Percentiles rank a stretch among this genome's conserved stretches.
phyloP scores from a whole-genome alignment of 805 yeast genomes.

The Kodamaea nitidulidarum region DNA sequence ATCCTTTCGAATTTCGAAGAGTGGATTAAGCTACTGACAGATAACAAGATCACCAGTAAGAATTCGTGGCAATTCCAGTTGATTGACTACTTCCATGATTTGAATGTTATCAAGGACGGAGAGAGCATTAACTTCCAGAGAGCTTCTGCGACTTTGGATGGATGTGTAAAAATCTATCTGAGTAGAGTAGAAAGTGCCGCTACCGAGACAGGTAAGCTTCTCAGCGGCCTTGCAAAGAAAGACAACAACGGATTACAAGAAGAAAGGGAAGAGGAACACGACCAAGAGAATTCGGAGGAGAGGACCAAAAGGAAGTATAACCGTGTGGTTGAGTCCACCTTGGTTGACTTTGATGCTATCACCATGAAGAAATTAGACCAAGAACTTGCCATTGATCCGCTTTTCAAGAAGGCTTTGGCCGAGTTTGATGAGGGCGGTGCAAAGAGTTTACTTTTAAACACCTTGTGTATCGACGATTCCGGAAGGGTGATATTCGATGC shows the following conservation, averaged over 20 bases:
- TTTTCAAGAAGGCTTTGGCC: constrained; percentile 68
- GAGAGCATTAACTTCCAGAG: constrained; percentile 43
- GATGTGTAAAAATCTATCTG: constrained; percentile 35
- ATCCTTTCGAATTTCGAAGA: constrained; percentile 44
- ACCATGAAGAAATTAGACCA: constrained; percentile 55
- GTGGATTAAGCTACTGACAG: constrained; percentile 46
- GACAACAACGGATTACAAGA: constrained; percentile 17
- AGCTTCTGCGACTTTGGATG: constrained; percentile 34
- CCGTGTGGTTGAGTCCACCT: constrained; percentile 38
- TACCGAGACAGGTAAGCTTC: constrained; percentile 32
- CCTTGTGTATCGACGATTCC: constrained; percentile 49
- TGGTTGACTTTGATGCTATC: constrained; percentile 49
- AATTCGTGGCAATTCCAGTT: constrained; percentile 90
- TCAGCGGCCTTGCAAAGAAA: constrained; percentile 26
- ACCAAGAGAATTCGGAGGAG: constrained; percentile 17
- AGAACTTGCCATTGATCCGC: constrained; percentile 66
- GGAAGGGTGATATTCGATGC: constrained; percentile 69
- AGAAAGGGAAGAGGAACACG: constrained; percentile 12
- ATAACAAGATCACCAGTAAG: constrained; percentile 66
- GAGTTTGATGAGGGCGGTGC: constrained; percentile 86
- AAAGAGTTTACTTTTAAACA: constrained; percentile 60
- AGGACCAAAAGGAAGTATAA: constrained; percentile 27
- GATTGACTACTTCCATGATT: constrained; percentile 87
- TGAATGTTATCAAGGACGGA: constrained; percentile 69
- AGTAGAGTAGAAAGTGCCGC: constrained; percentile 35